Base-by-base conservation (phyloP, 768 basidiomycete species). In the Xerocomellus intermedius region DNA sequence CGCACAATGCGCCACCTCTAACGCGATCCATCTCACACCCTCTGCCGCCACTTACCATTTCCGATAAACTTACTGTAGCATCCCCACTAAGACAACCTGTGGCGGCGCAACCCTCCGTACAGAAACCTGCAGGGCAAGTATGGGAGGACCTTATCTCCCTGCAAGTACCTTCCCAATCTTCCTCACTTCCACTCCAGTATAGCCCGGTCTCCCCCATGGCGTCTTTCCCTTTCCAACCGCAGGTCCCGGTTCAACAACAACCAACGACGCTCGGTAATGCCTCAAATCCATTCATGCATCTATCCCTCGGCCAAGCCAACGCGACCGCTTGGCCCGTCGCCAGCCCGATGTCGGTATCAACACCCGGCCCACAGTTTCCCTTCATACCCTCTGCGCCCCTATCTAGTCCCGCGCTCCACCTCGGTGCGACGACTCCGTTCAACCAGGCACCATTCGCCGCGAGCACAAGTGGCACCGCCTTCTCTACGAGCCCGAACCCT, bases 121-220 rank as follows among this genome's bases (percentile, higher is more conserved):
- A 54, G 48, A 60, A 64, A 32, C 61, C 63, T 22, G 22, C 52
- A n/a, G 62, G 68, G n/a, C 73, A 74, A 46, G 77, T 83, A n/a
- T 85, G 84, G 84, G 74, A 78, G 35, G 84, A 86, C 63, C 71
- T 86, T 14, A 65, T 80, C 55, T 77, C 78, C 41, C 70, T 82
- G 28, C 80, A 80, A 55, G 64, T 52, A 16, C 71, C 76, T n/a
- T 53, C 70, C 14, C 61, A 65, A 32, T 64, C 69, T 13, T 69
- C 74, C n/a, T 77, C 70, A 16, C 77, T 83, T 14, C 80, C 84
- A 13, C 73, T 85, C 12, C 84, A 74, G 47, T 70, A 68, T 42
- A 54, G 37, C 42, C 21, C 61, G 14, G 28, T 53, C 21, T 32
- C 37, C 30, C 8, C n/a, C n/a, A n/a, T n/a, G n/a, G n/a, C n/a